These are phyloP conservation scores for Tricholoma saponaceum DNA, from an alignment of 768 basidiomycete genomes.

Conservation along the genomic window DNA sequence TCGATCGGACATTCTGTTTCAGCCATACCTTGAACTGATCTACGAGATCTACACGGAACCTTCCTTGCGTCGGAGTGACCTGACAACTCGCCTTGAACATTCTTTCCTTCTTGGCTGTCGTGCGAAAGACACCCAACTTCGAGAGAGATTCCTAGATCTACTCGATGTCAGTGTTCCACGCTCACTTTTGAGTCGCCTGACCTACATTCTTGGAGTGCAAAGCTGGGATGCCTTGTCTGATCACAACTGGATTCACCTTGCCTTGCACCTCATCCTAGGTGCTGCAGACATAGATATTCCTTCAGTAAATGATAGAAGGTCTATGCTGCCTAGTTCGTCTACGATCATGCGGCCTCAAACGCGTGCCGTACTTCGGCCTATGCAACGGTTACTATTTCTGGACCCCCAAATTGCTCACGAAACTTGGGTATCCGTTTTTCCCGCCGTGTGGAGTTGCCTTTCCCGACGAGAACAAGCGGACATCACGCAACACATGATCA, in stretches of 20 bases:
- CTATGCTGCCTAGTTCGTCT: slow-evolving; percentile 24
- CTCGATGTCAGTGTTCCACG: slow-evolving; percentile 87
- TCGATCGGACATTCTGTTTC: slow-evolving; percentile 74
- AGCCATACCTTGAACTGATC: slow-evolving; percentile 83
- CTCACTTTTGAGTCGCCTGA: slow-evolving; percentile 74
- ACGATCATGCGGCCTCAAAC: slow-evolving; percentile 39
- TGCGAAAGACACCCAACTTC: slow-evolving; percentile 70
- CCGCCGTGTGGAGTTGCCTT: slow-evolving; percentile 80
- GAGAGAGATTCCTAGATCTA: slow-evolving; percentile 85
- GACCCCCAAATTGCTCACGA: slow-evolving; percentile 76
- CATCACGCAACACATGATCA: slow-evolving; percentile 85
- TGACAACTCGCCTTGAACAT: slow-evolving; percentile 90
- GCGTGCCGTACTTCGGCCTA: slow-evolving; percentile 63
- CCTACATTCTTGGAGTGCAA: slow-evolving; percentile 90
- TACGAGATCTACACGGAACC: slow-evolving; percentile 94
- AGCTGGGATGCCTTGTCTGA: slow-evolving; percentile 93
- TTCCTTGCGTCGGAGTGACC: slow-evolving; percentile 79
- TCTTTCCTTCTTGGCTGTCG: slow-evolving; percentile 92
- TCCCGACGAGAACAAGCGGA: slow-evolving; percentile 85
- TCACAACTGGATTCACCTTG: slow-evolving; percentile 91
- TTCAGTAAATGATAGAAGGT: slow-evolving; percentile 36
- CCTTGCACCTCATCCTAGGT: slow-evolving; percentile 84
- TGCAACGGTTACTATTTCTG: slow-evolving; percentile 79
- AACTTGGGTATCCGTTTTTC: slow-evolving; percentile 86
- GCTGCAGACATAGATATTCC: slow-evolving; percentile 42